A percentile compares a stretch with the other conserved stretches of the same genome.
phyloP scores from a whole-genome alignment of 2,329 filamentous ascomycete species.

The Pseudopithomyces chartarum region DNA sequence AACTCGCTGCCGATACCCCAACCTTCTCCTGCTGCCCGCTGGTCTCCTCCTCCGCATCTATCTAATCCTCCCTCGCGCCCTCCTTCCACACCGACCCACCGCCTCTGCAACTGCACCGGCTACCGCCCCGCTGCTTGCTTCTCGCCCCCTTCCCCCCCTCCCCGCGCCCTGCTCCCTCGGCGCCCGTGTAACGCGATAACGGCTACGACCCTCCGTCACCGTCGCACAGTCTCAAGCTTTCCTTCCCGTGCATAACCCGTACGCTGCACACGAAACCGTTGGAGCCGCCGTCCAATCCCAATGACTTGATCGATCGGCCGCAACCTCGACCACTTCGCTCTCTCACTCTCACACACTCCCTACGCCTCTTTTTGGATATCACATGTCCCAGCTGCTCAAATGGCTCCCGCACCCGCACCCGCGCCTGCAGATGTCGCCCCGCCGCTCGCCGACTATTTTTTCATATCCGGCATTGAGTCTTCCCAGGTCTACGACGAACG shows the following conservation, averaged over 20 bases:
- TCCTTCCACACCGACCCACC: too few species aligned
- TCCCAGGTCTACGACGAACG: slow-evolving; percentile 56
- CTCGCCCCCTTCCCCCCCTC: background rate
- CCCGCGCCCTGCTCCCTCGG: slow-evolving; percentile 16
- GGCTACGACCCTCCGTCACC: slow-evolving; percentile 26
- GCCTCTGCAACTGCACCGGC: background rate
- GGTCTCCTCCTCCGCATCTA: slow-evolving; percentile 4
- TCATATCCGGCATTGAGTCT: slow-evolving; percentile 63
- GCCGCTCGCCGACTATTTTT: slow-evolving; percentile 70
- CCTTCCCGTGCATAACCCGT: slow-evolving; percentile 17
- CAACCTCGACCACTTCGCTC: slow-evolving; percentile 28
- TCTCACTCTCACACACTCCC: slow-evolving; percentile 26
- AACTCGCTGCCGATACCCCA: background rate
- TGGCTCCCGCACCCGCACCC: slow-evolving; percentile 47
- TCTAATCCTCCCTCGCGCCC: background rate
- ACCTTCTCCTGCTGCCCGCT: background rate
- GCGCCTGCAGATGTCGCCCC: slow-evolving; percentile 49
- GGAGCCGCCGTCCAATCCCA: slow-evolving; percentile 39
- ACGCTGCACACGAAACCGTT: slow-evolving; percentile 34
- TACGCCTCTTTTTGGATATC: slow-evolving; percentile 32
- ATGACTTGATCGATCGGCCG: slow-evolving; percentile 38
- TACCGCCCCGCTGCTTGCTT: background rate
- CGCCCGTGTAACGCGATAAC: slow-evolving; percentile 29
- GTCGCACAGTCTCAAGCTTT: slow-evolving; percentile 29
- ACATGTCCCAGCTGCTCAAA: slow-evolving; percentile 34